These are phyloP conservation scores for Russula lepida DNA, from an alignment of 768 basidiomycete genomes.

Conservation along the genomic window DNA sequence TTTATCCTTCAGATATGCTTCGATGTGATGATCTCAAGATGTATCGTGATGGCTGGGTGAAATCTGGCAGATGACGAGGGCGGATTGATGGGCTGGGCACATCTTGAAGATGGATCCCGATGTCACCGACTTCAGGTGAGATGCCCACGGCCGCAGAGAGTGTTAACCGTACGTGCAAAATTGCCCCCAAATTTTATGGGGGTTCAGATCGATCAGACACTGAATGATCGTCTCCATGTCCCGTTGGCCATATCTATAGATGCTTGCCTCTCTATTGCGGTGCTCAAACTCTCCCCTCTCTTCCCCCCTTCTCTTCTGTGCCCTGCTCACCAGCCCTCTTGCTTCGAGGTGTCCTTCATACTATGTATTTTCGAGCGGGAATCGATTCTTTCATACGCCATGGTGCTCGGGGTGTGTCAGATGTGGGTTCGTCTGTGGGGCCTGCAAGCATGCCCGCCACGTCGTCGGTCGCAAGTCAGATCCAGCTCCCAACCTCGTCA, in stretches of 20 bases:
- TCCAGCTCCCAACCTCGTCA: conserved; percentile 21
- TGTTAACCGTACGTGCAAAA: not conserved
- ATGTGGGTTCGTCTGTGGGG: not conserved
- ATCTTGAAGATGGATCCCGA: not conserved
- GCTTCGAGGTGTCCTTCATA: conserved; percentile 8
- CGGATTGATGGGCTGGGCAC: not conserved
- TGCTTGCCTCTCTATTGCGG: not conserved
- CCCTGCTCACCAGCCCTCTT: conserved; percentile 18
- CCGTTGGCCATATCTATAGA: not conserved
- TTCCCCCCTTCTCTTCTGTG: conserved; percentile 8
- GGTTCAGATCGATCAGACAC: not conserved
- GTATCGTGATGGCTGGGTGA: not conserved
- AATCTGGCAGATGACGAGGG: not conserved
- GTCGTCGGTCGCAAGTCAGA: not conserved
- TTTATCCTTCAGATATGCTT: too few relatives aligned
- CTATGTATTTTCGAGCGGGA: conserved; percentile 4
- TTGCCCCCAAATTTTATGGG: not conserved
- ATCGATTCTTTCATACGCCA: conserved; percentile 11
- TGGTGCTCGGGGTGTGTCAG: conserved; percentile 4
- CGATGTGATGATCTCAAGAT: not conserved
- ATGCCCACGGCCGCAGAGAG: not conserved
- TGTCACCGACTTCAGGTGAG: not conserved
- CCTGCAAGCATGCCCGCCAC: not conserved
- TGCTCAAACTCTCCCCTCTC: not conserved
- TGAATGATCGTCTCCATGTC: not conserved